These are phyloP conservation scores for Candida sanyaensis DNA, from an alignment of 1,139 yeast species.

Conservation along the genomic window DNA sequence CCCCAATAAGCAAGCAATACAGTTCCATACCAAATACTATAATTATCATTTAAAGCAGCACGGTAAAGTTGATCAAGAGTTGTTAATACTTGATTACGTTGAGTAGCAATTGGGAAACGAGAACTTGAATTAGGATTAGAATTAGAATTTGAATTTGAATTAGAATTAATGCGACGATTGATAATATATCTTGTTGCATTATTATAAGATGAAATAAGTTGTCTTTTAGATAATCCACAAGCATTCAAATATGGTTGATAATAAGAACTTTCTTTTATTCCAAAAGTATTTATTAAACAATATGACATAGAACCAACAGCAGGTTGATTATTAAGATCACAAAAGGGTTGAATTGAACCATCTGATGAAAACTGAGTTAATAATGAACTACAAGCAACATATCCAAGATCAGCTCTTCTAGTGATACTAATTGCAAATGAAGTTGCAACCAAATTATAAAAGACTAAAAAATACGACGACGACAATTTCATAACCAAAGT, in stretches of 20 bases:
- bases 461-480: not conserved
- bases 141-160: too few relatives aligned
- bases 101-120: constrained; percentile 33
- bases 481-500: not conserved
- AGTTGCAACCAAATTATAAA: not conserved
- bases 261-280: constrained; percentile 15
- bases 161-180: too few relatives aligned
- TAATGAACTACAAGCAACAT: constrained; percentile 9
- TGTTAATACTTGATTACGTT: constrained; percentile 9
- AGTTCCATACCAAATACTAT: constrained; percentile 16
- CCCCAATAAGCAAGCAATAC: constrained; percentile 23
- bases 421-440: not conserved
- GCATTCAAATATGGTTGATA: constrained; percentile 21
- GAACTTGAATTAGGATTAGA: constrained; percentile 16
- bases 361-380: constrained; percentile 3
- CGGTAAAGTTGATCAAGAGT: constrained; percentile 1
- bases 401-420: constrained; percentile 4
- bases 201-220: constrained; percentile 23
- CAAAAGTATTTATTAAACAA: constrained; percentile 23
- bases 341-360: constrained; percentile 13
- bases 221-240: constrained; percentile 23
- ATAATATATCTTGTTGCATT: constrained; percentile 30
- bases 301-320: constrained; percentile 38
- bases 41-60: constrained; percentile 8
- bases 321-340: constrained; percentile 30